A percentile compares a stretch with the other conserved stretches of the same genome.
Conservation (phyloP, 2,329 filamentous ascomycete genomes). For the Aspergillus intermedius region DNA sequence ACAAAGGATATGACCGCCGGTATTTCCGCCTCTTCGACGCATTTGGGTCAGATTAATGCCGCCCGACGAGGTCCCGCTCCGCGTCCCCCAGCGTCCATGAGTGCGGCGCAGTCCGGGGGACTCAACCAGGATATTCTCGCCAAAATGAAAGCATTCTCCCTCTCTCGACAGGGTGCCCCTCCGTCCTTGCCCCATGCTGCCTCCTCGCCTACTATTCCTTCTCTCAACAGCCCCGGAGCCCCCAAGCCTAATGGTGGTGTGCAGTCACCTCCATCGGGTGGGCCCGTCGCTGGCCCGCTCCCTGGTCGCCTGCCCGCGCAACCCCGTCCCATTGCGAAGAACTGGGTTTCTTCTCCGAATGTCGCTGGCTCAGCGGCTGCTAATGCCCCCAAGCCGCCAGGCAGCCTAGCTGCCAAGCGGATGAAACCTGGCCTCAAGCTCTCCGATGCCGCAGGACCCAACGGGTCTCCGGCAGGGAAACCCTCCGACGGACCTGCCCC, state of each 20-base stretch:
- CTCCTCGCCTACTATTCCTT: constrained; percentile 31
- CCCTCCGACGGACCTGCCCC: constrained; percentile 12
- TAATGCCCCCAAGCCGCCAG: constrained; percentile 39
- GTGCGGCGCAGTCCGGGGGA: constrained; percentile 40
- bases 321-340: constrained; percentile 25
- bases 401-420: constrained; percentile 43
- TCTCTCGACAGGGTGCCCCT: constrained; percentile 57
- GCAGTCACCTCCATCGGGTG: constrained; percentile 12
- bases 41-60: constrained; percentile 68
- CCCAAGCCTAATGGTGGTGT: constrained; percentile 3
- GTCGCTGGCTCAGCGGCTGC: constrained; percentile 2
- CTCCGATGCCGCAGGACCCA: constrained; percentile 42
- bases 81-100: constrained; percentile 28
- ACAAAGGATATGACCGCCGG: constrained; percentile 16
- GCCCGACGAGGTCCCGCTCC: constrained; percentile 44
- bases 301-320: constrained; percentile 17
- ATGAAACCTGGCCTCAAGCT: constrained; percentile 43
- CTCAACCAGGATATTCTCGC: constrained; percentile 60
- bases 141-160: constrained; percentile 63
- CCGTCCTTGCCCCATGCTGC: constrained; percentile 23
- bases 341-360: constrained; percentile 27
- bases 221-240: constrained; percentile 3
- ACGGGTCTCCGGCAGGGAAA: constrained; percentile 34
- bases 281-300: constrained; percentile 24
- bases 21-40: constrained; percentile 80